These are phyloP conservation scores for Hypoxylon lenormandii DNA, from an alignment of 495 filamentous ascomycete species.

Conservation along the genomic window DNA sequence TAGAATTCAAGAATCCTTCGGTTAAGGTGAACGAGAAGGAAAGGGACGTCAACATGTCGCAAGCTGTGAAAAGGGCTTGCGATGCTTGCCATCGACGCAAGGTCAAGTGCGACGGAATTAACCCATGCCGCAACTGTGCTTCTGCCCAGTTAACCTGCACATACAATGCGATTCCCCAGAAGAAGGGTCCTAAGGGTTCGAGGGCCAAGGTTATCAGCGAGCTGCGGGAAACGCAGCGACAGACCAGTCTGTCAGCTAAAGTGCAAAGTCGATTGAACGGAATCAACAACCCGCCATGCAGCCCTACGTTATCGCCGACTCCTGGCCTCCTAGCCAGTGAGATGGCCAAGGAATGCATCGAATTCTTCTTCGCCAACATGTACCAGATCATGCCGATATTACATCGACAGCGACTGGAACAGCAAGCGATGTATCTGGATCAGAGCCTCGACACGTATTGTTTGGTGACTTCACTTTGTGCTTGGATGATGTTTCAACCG, in stretches of 20 bases:
- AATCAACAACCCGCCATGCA: constrained; percentile 57
- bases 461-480: constrained; percentile 80
- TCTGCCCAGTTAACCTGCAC: constrained; percentile 77
- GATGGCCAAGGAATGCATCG: constrained; percentile 75
- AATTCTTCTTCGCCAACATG: constrained; percentile 85
- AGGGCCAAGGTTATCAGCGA: constrained; percentile 85
- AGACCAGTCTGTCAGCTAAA: constrained; percentile 68
- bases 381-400: constrained; percentile 87
- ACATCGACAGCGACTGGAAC: constrained; percentile 73
- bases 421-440: constrained; percentile 72
- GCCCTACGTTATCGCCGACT: constrained; percentile 60
- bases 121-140: constrained; percentile 77
- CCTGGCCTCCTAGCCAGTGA: constrained; percentile 70
- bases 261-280: constrained; percentile 60
- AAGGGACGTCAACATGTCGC: constrained; percentile 56
- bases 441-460: constrained; percentile 80
- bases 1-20: constrained; percentile 12
- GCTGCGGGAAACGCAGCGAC: constrained; percentile 73
- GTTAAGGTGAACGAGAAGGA: constrained; percentile 11
- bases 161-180: constrained; percentile 84
- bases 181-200: constrained; percentile 86
- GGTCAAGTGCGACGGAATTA: constrained; percentile 79
- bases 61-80: constrained; percentile 76
- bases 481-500: constrained; percentile 86
- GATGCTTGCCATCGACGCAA: constrained; percentile 87